phyloP scores from a whole-genome alignment of 140 eudicot species.

The Bidens hawaiensis region DNA sequence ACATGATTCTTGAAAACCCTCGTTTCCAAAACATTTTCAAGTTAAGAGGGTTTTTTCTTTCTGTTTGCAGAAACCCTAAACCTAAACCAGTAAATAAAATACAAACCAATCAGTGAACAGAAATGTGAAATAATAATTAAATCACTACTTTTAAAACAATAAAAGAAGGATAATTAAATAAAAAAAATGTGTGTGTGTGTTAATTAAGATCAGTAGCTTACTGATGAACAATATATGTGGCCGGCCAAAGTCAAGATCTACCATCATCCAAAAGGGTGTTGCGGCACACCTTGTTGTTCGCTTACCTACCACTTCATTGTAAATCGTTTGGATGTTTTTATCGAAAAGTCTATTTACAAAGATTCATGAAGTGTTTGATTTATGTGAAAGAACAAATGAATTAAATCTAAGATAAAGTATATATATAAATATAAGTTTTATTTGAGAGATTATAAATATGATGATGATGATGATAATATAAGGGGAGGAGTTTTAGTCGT shows the following conservation, averaged over 20 bases:
- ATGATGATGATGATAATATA: not conserved
- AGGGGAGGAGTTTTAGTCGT: not conserved
- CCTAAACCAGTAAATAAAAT: conserved; percentile 18
- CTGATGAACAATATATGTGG: no score
- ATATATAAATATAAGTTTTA: no score
- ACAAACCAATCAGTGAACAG: no score
- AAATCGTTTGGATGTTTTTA: conserved; percentile 11
- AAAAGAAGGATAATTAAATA: not conserved
- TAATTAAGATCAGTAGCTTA: no score
- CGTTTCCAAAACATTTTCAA: no score
- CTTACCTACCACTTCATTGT: no score
- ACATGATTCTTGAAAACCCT: conserved; percentile 8
- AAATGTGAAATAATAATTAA: no score
- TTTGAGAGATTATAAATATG: not conserved
- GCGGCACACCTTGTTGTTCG: no score
- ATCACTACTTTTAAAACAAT: no score
- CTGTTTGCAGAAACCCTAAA: conserved; percentile 34
- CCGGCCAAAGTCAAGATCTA: not conserved
- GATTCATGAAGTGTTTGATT: conserved; percentile 1
- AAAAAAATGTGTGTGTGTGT: no score
- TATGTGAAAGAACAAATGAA: not conserved
- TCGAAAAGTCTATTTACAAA: conserved; percentile 5
- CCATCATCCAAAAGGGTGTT: no score
- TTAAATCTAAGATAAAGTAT: no score
- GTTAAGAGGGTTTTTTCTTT: not conserved